Evolutionary conservation across 768 basidiomycete genomes (phyloP), one percentile per base, ranked within the genome.

Genomic region (Lyophyllum shimeji): DNA sequence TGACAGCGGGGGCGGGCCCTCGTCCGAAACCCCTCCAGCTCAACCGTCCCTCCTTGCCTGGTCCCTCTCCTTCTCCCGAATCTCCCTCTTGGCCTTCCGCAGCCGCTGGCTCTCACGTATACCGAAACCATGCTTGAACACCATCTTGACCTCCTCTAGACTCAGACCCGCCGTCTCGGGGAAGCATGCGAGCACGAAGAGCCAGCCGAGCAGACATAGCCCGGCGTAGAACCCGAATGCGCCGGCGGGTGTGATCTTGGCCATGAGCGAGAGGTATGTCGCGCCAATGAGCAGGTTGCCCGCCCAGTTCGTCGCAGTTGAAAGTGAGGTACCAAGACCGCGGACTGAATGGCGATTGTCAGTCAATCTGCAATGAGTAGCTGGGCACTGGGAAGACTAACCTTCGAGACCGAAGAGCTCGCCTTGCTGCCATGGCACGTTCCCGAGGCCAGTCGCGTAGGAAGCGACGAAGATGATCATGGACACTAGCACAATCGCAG

Each of bases 381-480:
- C 31, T 39, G 24, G 89, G 50, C n/a, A 88, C 76, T 29, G 79
- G 80, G 67, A 90, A 49, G 90, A 66, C 71, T 25, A 40, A 82
- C 85, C 84, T 76, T 91, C 88, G 37, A 93, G 79, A 18, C 79
- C 76, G 71, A 93, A 93, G 11, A 94, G 77, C 66, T 93, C 91
- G 43, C 89, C 90, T 68, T 92, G 91, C 63, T 91, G 89, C 91
- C 91, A 93, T 0, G 91, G 91, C 1, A 91, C 84, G 63, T 90
- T 89, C 0, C 90, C 90, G 15, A 91, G 71, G 3, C 90, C 87
- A 2, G 82, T 87, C 0, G 89, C 92, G 64, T 93, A 94, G 9
- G 86, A 86, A 0, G 87, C 87, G 20, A 92, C 90, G 70, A 87
- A 93, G 60, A 89, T 65, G 60, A 94, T 83, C 88, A 93, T 93